Conservation (phyloP, 495 filamentous ascomycete species). For the Penicillium robsamsonii region DNA sequence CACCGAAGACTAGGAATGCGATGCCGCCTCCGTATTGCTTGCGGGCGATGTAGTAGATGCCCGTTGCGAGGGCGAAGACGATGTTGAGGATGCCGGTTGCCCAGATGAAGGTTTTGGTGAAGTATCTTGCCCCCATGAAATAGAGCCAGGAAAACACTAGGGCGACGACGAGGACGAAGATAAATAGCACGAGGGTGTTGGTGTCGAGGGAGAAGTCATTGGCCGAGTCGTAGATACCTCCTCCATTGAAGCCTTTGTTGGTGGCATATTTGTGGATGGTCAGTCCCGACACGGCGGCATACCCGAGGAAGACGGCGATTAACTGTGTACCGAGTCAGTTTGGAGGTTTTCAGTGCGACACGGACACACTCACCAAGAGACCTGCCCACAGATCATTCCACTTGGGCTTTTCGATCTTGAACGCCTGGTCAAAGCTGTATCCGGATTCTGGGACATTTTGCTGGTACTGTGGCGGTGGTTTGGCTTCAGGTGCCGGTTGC, state of each 20-base stretch:
- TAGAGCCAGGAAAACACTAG: slow-evolving; percentile 74
- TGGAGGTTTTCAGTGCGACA: not conserved
- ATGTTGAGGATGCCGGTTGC: slow-evolving; percentile 72
- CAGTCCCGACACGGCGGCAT: slow-evolving; percentile 72
- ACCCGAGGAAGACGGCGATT: slow-evolving; percentile 70
- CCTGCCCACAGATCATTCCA: slow-evolving; percentile 89
- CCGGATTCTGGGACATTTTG: slow-evolving; percentile 33
- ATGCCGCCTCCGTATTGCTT: slow-evolving; percentile 80
- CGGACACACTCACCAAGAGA: slow-evolving; percentile 54
- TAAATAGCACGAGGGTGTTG: slow-evolving; percentile 82
- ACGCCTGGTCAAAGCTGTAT: slow-evolving; percentile 67
- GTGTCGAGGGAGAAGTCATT: slow-evolving; percentile 69
- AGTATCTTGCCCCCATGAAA: slow-evolving; percentile 70
- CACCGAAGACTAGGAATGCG: slow-evolving; percentile 76
- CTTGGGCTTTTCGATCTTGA: slow-evolving; percentile 77
- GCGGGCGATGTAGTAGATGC: slow-evolving; percentile 62
- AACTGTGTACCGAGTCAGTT: slow-evolving; percentile 47
- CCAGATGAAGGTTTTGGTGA: slow-evolving; percentile 91
- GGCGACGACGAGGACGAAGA: slow-evolving; percentile 69
- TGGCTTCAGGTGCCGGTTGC: slow-evolving; percentile 23
- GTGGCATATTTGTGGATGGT: slow-evolving; percentile 72
- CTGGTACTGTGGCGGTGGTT: slow-evolving; percentile 27
- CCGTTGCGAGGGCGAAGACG: slow-evolving; percentile 64
- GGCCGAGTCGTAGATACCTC: slow-evolving; percentile 66
- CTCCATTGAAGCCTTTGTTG: slow-evolving; percentile 64